Base-by-base conservation (phyloP, 805 yeast genomes). In the Cyberlindnera euphorbiae region DNA sequence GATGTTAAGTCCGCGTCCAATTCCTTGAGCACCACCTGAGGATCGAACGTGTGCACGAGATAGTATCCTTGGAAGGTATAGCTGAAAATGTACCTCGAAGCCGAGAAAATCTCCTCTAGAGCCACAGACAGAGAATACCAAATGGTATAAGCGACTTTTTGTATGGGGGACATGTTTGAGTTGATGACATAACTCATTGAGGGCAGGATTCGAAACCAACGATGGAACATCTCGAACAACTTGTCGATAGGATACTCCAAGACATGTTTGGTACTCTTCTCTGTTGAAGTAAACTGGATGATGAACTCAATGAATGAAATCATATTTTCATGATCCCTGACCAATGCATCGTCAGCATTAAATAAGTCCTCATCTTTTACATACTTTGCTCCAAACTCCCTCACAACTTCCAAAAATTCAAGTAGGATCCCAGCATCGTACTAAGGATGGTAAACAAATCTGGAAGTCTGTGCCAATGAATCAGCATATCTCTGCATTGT, bases 31-130 rank as follows among this genome's bases (percentile, higher is more conserved):
- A 52, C 19, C 6, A 35, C 27, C 0, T 35, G 11, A 41, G 43
- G 29, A 47, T 36, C 7, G 46, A 19, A 19, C 36, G 27, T 31
- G 44, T 9, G 45, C 10, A 1, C 26, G 28, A 19, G 9, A 9
- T 39, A 39, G 27, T 35, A 49, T 2, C 58, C 58, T 31, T 46
- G 41, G 28, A 52, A 41, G 15, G 41, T 28, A 16, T 35, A 49
- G 1, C 50, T 38, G 25, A 53, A 52, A 28, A 52, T 32, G 24
- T 50, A 52, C 6, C 51, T 32, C 10, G 34, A 28, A 13, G 44
- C 47, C 9, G 31, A 29, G 11, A 52, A 28, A 9, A 44, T 27
- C 1, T 42, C 41, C 12, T 47, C 54, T 21, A 53, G 11, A 1
- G 47, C 15, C 14, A 39, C 43, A 4, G 38, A 24, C 6, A 51